These are phyloP conservation scores for Limonomyces culmigenus DNA, from an alignment of 1,284 basidiomycete genomes.

Conservation along the genomic window DNA sequence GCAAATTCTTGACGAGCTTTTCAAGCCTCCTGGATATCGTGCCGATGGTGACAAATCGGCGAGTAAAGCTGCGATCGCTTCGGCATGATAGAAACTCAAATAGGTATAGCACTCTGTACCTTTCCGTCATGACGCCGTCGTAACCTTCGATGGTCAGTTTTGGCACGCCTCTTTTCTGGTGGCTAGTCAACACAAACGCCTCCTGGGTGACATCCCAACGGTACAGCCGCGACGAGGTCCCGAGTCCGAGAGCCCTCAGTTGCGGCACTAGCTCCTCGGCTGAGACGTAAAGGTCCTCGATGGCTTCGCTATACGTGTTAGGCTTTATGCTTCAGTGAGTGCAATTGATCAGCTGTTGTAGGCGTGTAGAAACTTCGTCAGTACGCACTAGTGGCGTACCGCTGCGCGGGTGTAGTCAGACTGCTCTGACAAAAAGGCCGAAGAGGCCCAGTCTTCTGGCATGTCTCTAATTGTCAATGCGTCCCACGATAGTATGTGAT, in stretches of 20 bases:
- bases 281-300: too few relatives aligned
- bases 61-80: too few relatives aligned
- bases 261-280: constrained; percentile 26
- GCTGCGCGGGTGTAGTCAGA: constrained; percentile 28
- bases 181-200: constrained; percentile 25
- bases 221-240: constrained; percentile 46
- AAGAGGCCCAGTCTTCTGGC: constrained; percentile 13
- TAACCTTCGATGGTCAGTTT: constrained; percentile 32
- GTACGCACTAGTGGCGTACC: constrained; percentile 35
- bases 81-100: too few relatives aligned
- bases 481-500: constrained; percentile 42
- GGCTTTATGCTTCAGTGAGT: too few relatives aligned
- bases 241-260: constrained; percentile 37
- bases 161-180: constrained; percentile 13
- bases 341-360: too few relatives aligned
- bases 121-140: constrained; percentile 33
- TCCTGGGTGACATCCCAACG: constrained; percentile 37
- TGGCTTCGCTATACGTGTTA: too few relatives aligned
- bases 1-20: too few relatives aligned
- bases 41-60: too few relatives aligned
- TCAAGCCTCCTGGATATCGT: too few relatives aligned
- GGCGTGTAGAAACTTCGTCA: not conserved
- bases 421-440: constrained; percentile 53
- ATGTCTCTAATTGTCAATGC: constrained; percentile 2
- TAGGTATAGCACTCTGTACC: too few relatives aligned